A percentile compares a stretch with the other conserved stretches of the same genome.
Conservation (phyloP, 306 rosid species). For the Fragaria nilgerrensis region DNA sequence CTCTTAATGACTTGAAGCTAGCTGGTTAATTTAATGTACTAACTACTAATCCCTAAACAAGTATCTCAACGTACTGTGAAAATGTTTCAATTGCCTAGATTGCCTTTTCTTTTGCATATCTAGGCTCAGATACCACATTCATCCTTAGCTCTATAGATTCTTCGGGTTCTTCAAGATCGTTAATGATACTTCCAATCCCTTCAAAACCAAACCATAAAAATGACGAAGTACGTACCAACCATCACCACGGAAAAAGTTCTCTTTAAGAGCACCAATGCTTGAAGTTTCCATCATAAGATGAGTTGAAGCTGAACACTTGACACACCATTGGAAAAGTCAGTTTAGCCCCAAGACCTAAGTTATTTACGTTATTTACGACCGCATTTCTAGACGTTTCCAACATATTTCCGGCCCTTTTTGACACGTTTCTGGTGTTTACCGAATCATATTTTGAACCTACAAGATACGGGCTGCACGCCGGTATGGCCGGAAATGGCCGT, state of each 20-base stretch:
- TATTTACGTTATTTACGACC: too few relatives aligned
- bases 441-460: too few relatives aligned
- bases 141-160: constrained; percentile 69
- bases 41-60: not conserved
- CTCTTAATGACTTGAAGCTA: not conserved
- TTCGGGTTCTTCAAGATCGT: constrained; percentile 74
- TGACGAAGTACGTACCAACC: constrained; percentile 47
- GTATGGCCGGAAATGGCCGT: too few relatives aligned
- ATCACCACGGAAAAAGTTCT: constrained; percentile 86
- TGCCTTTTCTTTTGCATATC: constrained; percentile 69
- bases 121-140: constrained; percentile 60
- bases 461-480: too few relatives aligned
- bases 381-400: too few relatives aligned
- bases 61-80: constrained; percentile 64
- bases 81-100: constrained; percentile 59
- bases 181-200: constrained; percentile 75
- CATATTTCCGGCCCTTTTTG: too few relatives aligned
- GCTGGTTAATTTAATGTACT: not conserved
- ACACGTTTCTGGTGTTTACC: too few relatives aligned
- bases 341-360: too few relatives aligned
- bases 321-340: too few relatives aligned
- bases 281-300: constrained; percentile 94
- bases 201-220: constrained; percentile 30
- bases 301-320: constrained; percentile 8
- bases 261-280: constrained; percentile 89